Base-by-base conservation (phyloP, 75 land plant species). In the Adiantum capillusveneris region DNA sequence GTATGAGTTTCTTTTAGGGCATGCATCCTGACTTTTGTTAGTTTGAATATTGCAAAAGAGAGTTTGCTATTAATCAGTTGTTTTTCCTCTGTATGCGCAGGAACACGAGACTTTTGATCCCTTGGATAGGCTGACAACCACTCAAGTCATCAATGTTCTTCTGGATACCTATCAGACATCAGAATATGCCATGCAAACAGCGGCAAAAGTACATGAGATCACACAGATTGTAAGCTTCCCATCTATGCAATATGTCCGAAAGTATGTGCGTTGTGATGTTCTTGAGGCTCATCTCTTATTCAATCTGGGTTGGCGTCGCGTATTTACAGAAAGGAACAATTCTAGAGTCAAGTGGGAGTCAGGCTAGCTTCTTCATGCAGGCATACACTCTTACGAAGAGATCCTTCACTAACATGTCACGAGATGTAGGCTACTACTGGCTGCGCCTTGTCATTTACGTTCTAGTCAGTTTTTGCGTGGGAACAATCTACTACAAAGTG, bases 141-240 rank as follows among this genome's bases (percentile, higher is more conserved):
- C 76, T 5, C 81, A 84, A 58, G 79, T 85, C 48, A 85, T 79
- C 50, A 74, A 71, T 57, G 69, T 67, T 16, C 81, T 91, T 31
- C 36, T 72, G 24, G 78, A 75, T 12, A 67, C 72, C 28, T 90
- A 77, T 68, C 55, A 59, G 48, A 48, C 49, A 41, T 87, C 96
- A 5, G 79, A 84, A 44, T 78, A 78, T 51, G 76, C 78, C 0
- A 54, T 34, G 5, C 58, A 48, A 21, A 79, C 79, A 16, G 68
- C 60, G 42, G 54, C 71, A 1, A 69, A 62, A 60, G 78, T 84
- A 49, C 77, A 75, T 39, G 93, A 81, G 68, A 76, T 90, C 6
- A 69, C 70, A 21, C 57, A 70, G n/a, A 72, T 73, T 20, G 96
- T 90, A 80, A 71, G 42, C 13, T 13, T 9, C 42, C 13, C 42